Conservation (phyloP, 2,329 filamentous ascomycete species). For the Paracorniculantispora psalliotae region DNA sequence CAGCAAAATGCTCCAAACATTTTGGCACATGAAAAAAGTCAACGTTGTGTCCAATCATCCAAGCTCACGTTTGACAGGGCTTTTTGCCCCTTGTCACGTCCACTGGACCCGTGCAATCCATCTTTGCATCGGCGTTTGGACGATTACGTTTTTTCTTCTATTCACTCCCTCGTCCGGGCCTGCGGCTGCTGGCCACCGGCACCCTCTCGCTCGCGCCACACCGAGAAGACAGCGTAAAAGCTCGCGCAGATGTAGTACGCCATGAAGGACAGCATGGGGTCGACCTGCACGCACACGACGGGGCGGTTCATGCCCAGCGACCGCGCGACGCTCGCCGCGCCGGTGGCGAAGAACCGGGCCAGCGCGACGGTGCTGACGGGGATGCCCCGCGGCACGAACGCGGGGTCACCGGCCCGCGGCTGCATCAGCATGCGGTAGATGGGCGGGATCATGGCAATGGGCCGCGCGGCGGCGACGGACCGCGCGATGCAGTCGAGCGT, state of each 20-base stretch:
- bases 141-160: no score
- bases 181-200: no score
- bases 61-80: neutral
- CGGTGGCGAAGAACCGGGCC: constrained; percentile 6
- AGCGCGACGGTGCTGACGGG: neutral
- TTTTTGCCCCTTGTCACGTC: no score
- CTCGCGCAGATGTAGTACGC: constrained; percentile 6
- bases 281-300: constrained; percentile 5
- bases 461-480: neutral
- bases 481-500: constrained; percentile 5
- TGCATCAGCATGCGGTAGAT: constrained; percentile 1
- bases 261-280: constrained; percentile 6
- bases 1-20: constrained; percentile 6
- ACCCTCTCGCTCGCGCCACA: neutral
- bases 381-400: neutral
- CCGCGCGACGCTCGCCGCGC: constrained; percentile 4
- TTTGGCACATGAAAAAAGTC: neutral
- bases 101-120: no score
- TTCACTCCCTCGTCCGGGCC: no score
- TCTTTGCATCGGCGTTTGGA: no score
- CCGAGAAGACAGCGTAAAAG: neutral
- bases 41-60: neutral
- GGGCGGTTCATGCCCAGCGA: neutral
- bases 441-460: neutral
- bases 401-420: neutral